Evolutionary conservation across 768 basidiomycete genomes (phyloP).

Genomic region (Austroboletus eburneus): DNA sequence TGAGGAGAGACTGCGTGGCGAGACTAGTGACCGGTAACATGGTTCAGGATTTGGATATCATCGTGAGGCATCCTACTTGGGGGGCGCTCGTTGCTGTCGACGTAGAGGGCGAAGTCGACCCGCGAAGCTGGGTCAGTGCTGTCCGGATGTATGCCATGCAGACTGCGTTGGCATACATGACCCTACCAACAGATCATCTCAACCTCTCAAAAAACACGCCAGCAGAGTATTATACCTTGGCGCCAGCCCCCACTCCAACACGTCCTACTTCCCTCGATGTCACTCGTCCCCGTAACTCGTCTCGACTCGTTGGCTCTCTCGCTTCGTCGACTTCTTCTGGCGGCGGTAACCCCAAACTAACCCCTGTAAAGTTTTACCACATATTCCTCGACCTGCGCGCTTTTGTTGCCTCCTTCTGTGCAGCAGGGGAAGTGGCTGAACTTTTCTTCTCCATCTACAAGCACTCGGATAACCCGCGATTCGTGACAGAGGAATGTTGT

Average conservation of each 20-base stretch:
- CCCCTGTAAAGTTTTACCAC: slow-evolving; percentile 77
- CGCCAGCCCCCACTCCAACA: slow-evolving; percentile 55
- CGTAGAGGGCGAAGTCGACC: slow-evolving; percentile 76
- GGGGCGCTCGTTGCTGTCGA: slow-evolving; percentile 90
- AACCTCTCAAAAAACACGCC: slow-evolving; percentile 31
- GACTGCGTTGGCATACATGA: slow-evolving; percentile 72
- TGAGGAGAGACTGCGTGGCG: slow-evolving; percentile 83
- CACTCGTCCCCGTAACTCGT: slow-evolving; percentile 25
- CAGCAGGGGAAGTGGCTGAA: slow-evolving; percentile 89
- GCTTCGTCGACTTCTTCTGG: slow-evolving; percentile 12
- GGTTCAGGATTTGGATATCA: slow-evolving; percentile 88
- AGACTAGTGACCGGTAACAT: slow-evolving; percentile 87
- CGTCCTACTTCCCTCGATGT: slow-evolving; percentile 70
- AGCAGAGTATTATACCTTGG: slow-evolving; percentile 41
- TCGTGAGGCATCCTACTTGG: slow-evolving; percentile 92
- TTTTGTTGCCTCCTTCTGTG: slow-evolving; percentile 86
- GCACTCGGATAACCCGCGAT: slow-evolving; percentile 67
- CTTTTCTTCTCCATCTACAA: slow-evolving; percentile 92
- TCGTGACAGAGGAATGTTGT: slow-evolving; percentile 92
- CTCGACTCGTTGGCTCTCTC: slow-evolving; percentile 36
- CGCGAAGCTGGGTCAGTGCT: slow-evolving; percentile 83
- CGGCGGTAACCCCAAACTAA: slow-evolving; percentile 27
- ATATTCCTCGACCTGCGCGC: slow-evolving; percentile 87
- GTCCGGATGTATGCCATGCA: slow-evolving; percentile 93
- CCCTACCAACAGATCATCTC: slow-evolving; percentile 41